phyloP scores from a whole-genome alignment of 495 filamentous ascomycete species.

The Hypoxylon intermedium region DNA sequence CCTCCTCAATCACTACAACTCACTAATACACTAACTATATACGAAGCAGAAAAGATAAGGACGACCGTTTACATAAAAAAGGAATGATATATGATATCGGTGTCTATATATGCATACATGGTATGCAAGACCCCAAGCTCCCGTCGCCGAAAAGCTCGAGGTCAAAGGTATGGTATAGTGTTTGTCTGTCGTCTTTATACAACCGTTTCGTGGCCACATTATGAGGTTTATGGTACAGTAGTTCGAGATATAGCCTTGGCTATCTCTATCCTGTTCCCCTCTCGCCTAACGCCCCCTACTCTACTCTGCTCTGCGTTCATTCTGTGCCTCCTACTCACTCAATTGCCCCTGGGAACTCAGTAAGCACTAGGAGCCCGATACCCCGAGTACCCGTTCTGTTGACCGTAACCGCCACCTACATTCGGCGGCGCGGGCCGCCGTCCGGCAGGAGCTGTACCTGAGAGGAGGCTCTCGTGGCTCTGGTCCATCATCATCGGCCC shows the following conservation, averaged over 20 bases:
- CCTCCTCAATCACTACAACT: slow-evolving; percentile 39
- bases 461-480: slow-evolving; percentile 44
- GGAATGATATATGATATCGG: slow-evolving; percentile 19
- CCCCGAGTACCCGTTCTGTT: slow-evolving; percentile 21
- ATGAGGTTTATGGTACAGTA: slow-evolving; percentile 18
- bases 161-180: slow-evolving; percentile 2
- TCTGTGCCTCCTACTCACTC: slow-evolving; percentile 10
- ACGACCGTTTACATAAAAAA: slow-evolving; percentile 17
- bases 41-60: slow-evolving; percentile 21
- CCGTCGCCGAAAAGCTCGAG: not conserved
- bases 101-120: slow-evolving; percentile 25
- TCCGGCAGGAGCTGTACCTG: slow-evolving; percentile 30
- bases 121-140: not conserved
- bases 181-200: slow-evolving; percentile 29
- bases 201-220: slow-evolving; percentile 37
- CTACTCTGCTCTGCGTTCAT: slow-evolving; percentile 8
- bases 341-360: not conserved
- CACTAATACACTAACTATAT: slow-evolving; percentile 31
- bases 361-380: slow-evolving; percentile 25
- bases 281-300: not conserved
- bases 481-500: slow-evolving; percentile 19
- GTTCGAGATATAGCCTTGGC: not conserved
- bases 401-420: slow-evolving; percentile 27
- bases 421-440: slow-evolving; percentile 46
- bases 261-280: slow-evolving; percentile 5